These are phyloP conservation scores for Margaritispora aquatica DNA, from an alignment of 495 filamentous ascomycete species.

Conservation along the genomic window DNA sequence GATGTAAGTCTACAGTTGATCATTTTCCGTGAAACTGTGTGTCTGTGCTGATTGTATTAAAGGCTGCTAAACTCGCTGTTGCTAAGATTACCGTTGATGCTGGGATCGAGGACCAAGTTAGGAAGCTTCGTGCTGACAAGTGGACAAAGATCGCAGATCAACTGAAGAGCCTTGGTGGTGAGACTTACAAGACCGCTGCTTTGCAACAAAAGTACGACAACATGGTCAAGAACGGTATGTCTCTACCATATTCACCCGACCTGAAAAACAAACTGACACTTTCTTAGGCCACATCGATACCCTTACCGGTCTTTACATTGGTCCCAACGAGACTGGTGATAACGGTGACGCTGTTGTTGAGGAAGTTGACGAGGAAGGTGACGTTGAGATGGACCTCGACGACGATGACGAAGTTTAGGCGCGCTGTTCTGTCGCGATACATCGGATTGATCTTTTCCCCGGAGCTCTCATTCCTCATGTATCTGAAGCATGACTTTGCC, in stretches of 20 bases:
- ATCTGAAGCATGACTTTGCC: too few species aligned
- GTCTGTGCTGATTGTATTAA: background rate
- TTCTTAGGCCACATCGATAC: background rate
- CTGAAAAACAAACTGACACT: background rate
- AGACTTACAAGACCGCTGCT: background rate
- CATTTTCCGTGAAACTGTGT: background rate
- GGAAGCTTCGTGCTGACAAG: background rate
- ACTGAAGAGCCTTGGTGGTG: background rate
- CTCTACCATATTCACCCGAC: background rate
- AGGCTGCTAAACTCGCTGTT: background rate
- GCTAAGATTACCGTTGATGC: background rate
- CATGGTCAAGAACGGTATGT: slow-evolving; percentile 1
- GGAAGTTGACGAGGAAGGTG: background rate
- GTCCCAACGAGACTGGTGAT: background rate
- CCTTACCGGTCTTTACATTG: background rate
- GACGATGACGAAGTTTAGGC: background rate
- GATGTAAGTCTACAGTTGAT: slow-evolving; percentile 5
- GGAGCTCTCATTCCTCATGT: background rate
- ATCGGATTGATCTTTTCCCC: background rate
- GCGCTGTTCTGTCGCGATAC: background rate
- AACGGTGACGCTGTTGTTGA: background rate
- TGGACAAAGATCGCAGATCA: background rate
- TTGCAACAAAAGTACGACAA: background rate
- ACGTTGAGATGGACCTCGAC: background rate
- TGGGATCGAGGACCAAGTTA: background rate